These are phyloP conservation scores for Hysterium pulicare DNA, from an alignment of 2,329 filamentous ascomycete species.

Conservation along the genomic window DNA sequence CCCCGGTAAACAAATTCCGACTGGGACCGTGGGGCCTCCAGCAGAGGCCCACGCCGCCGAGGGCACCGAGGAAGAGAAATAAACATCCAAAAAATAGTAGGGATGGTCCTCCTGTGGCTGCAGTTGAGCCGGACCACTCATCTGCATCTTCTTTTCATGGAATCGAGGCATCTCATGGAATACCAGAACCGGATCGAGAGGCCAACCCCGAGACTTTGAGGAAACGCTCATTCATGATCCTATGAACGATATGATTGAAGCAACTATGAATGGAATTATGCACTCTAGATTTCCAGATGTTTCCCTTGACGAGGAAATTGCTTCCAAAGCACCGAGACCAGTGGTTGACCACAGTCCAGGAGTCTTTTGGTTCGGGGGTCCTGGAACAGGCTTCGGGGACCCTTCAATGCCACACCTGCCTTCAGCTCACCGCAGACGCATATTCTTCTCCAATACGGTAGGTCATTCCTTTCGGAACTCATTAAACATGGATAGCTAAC, in stretches of 20 bases:
- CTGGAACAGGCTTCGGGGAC: background rate
- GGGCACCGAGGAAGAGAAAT: background rate
- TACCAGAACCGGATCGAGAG: no score
- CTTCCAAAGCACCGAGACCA: no score
- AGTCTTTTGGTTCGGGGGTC: background rate
- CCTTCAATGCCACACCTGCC: background rate
- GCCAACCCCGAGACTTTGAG: no score
- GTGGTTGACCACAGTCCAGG: background rate
- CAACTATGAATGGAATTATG: no score
- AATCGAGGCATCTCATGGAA: no score
- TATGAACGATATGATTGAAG: no score
- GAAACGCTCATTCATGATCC: no score
- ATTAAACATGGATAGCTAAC: background rate
- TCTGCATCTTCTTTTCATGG: no score
- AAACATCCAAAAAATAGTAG: background rate
- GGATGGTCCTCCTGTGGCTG: no score
- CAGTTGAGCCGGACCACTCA: no score
- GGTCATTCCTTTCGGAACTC: background rate
- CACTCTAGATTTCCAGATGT: no score
- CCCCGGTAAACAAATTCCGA: background rate
- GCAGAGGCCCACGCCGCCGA: background rate
- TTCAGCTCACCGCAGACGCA: background rate
- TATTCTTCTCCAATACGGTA: background rate
- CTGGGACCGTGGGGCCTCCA: conserved; percentile 1
- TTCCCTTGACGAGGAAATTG: no score